Evolutionary conservation across 257 asterid genomes (phyloP).

Genomic region (Prunella vulgaris): DNA sequence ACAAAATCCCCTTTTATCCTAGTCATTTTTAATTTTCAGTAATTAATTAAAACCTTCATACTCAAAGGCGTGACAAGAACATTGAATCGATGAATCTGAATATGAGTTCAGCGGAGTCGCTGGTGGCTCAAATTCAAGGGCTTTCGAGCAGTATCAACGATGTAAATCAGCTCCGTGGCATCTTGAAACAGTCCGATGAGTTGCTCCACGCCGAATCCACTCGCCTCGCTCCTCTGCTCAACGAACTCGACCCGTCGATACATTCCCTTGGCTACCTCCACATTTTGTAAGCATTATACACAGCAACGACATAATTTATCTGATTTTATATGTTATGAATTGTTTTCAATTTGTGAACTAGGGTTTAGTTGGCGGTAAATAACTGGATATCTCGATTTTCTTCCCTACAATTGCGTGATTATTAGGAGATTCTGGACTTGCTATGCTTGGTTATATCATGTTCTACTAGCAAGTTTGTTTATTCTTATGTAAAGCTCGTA

Average conservation of each 20-base stretch:
- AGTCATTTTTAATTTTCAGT: constrained; percentile 10
- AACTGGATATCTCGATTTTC: not conserved
- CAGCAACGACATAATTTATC: not conserved
- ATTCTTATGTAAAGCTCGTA: not conserved
- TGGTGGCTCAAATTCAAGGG: constrained; percentile 80
- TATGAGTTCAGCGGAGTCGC: constrained; percentile 59
- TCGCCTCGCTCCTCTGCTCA: constrained; percentile 55
- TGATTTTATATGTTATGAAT: not conserved
- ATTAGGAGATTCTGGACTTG: not conserved
- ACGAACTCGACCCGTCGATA: constrained; percentile 58
- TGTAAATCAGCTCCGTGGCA: constrained; percentile 54
- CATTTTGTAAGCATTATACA: constrained; percentile 41
- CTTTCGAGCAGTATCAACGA: constrained; percentile 51
- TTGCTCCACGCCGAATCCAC: constrained; percentile 53
- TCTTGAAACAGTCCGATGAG: constrained; percentile 73
- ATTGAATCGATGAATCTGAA: constrained; percentile 53
- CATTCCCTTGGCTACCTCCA: constrained; percentile 87
- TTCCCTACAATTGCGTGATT: not conserved
- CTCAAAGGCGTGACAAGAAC: not conserved
- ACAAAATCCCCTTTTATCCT: not conserved
- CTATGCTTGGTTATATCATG: too few relatives aligned
- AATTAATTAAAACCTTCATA: not conserved
- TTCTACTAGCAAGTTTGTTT: not conserved
- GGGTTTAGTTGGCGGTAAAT: constrained; percentile 17
- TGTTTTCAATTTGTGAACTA: constrained; percentile 12